phyloP scores from a whole-genome alignment of 148 eudicot genomes.

The Vaccinium darrowii region DNA sequence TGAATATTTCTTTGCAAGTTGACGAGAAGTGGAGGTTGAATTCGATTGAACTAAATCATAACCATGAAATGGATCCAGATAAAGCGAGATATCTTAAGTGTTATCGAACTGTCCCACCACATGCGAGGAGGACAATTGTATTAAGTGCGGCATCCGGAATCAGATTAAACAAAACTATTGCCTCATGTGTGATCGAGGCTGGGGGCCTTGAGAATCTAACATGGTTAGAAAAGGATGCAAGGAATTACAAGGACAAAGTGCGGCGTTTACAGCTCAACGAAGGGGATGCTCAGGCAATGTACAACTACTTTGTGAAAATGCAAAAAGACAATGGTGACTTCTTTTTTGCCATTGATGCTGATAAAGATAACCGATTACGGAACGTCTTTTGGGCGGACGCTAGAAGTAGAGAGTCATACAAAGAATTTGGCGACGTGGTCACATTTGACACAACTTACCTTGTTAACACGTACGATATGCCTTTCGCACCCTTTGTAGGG shows the following conservation, averaged over 20 bases:
- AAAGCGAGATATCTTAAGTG: not conserved
- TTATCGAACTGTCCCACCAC: not conserved
- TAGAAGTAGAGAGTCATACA: not conserved
- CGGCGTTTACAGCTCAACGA: not conserved
- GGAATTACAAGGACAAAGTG: not conserved
- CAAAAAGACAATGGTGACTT: not conserved
- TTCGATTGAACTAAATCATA: not conserved
- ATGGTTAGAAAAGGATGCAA: not conserved
- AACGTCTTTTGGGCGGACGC: not conserved
- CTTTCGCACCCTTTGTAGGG: not conserved
- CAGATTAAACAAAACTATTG: not conserved
- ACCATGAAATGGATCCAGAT: not conserved
- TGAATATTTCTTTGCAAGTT: not conserved
- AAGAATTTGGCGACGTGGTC: not conserved
- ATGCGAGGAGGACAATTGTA: not conserved
- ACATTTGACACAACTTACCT: not conserved
- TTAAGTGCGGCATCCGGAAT: not conserved
- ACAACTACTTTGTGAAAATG: not conserved
- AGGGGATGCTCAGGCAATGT: not conserved
- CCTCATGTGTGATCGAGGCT: not conserved
- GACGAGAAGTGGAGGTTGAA: not conserved
- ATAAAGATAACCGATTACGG: not conserved
- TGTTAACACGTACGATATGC: too few species aligned
- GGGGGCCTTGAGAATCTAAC: not conserved
- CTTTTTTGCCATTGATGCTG: not conserved